Percentiles rank a stretch among this genome's conserved stretches.
Evolutionary conservation across 192 early-diverging fungal species (phyloP).

Genomic region (Linnemannia zychae): DNA sequence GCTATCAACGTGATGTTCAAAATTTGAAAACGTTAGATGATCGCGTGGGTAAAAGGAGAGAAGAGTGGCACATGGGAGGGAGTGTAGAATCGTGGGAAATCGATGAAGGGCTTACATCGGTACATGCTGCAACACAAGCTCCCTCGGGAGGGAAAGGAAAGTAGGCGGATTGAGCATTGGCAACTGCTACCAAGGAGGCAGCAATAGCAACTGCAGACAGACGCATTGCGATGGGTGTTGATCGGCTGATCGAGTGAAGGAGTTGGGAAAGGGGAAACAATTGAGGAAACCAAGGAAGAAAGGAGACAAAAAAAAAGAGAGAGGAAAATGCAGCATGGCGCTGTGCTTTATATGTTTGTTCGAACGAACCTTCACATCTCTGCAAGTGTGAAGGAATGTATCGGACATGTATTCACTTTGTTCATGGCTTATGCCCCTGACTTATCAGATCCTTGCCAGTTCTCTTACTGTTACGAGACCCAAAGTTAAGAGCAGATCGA

Average conservation of each 20-base stretch:
- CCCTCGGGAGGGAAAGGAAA: slow-evolving; percentile 41
- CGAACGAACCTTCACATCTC: neutral
- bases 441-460: neutral
- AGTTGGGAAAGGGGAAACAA: slow-evolving; percentile 13
- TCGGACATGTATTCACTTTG: too few relatives aligned
- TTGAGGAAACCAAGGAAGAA: neutral
- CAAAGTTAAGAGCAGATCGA: neutral
- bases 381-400: too few relatives aligned
- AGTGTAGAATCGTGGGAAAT: neutral
- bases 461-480: too few relatives aligned
- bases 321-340: neutral
- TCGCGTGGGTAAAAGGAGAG: neutral
- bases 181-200: slow-evolving; percentile 26
- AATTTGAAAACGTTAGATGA: neutral
- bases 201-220: slow-evolving; percentile 27
- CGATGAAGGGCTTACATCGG: slow-evolving; percentile 20
- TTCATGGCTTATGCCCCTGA: neutral
- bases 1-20: neutral
- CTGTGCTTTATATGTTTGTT: neutral
- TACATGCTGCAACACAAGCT: slow-evolving; percentile 26
- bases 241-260: neutral
- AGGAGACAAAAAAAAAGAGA: neutral
- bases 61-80: neutral
- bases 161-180: slow-evolving; percentile 36
- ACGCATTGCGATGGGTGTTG: slow-evolving; percentile 27